Base-by-base conservation (phyloP, 352 stramenopile genomes). In the Phytophthora capsici region DNA sequence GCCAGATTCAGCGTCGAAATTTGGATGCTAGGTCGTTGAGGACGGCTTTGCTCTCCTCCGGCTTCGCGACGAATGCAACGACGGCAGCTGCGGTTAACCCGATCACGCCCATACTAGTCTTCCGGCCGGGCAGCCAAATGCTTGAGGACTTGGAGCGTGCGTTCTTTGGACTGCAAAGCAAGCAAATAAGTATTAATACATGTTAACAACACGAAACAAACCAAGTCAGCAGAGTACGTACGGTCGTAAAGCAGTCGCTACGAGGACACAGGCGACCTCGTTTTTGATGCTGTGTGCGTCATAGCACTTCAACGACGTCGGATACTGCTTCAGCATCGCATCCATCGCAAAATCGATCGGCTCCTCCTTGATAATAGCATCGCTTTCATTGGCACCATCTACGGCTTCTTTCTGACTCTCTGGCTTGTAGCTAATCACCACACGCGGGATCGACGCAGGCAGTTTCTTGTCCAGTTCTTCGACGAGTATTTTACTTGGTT, bases 381-480 rank as follows among this genome's bases (percentile, higher is more conserved):
- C 60, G 20, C 36, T 48, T 55, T 78, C 63, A 2, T 68, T 43
- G 22, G 14, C 36, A 28, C 5, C 46, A 10, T 47, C 49, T 28
- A 52, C 43, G 5, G 41, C 48, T 47, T 68, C 51, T 9, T 61
- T 19, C 38, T 44, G 63, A 50, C 57, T 57, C 55, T 78, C 45
- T 7, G 66, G 56, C 45, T 84, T 84, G 57, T 82, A 74, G 36
- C 78, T 86, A 23, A 94, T 63, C 22, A 90, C 75, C 20, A 93
- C 69, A 51, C 74, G 82, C 28, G 82, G 82, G 28, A 93, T 86
- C 20, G 70, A 60, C 8, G 62, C 57, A 17, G 82, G 76, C 14
- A 91, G 49, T 57, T 83, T 83, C 58, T 80, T 82, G 56, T 79
- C 73, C 63, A 83, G 50, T 26, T 86, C 79, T 52, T 90, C 78